Conservation (phyloP, 2,329 filamentous ascomycete genomes). For the Diatrype stigma region DNA sequence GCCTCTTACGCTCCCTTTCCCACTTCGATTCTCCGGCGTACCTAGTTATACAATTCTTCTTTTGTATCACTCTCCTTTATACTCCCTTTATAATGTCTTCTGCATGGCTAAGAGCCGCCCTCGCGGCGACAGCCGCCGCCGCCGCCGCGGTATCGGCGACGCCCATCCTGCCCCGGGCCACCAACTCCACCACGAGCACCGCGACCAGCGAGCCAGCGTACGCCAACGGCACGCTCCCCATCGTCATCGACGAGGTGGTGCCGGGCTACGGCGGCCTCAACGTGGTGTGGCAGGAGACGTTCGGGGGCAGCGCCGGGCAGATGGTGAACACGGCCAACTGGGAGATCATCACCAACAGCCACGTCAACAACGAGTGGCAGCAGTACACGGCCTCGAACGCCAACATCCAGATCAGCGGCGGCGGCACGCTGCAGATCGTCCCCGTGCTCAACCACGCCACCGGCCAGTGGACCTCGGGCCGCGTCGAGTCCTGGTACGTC, state of each 20-base stretch:
- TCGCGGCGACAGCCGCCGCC: not conserved
- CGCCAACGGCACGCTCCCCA: slow-evolving; percentile 9
- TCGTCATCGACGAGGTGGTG: slow-evolving; percentile 15
- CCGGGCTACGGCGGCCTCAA: slow-evolving; percentile 38
- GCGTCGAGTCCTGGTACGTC: slow-evolving; percentile 43
- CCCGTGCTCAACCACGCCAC: slow-evolving; percentile 34
- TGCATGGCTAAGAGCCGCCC: not conserved
- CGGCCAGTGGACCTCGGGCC: slow-evolving; percentile 45
- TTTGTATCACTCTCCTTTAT: not conserved
- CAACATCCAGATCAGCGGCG: slow-evolving; percentile 49
- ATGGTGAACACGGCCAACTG: slow-evolving; percentile 36
- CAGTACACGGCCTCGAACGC: slow-evolving; percentile 38
- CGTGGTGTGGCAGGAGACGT: slow-evolving; percentile 42
- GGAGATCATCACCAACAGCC: slow-evolving; percentile 41
- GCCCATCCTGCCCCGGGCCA: not conserved
- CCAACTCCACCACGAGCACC: not conserved
- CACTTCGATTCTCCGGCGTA: not conserved
- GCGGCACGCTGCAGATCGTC: slow-evolving; percentile 47
- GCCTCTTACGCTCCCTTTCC: not conserved
- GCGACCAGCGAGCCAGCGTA: not conserved
- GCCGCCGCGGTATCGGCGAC: not conserved
- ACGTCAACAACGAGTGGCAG: slow-evolving; percentile 47
- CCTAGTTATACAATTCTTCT: too few species aligned
- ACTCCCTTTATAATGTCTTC: not conserved
- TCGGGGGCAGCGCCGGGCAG: slow-evolving; percentile 36